A percentile compares a stretch with the other conserved stretches of the same genome.
These are phyloP conservation scores for Trichoderma orchidacearum DNA, from an alignment of 495 filamentous ascomycete genomes.

Conservation along the genomic window DNA sequence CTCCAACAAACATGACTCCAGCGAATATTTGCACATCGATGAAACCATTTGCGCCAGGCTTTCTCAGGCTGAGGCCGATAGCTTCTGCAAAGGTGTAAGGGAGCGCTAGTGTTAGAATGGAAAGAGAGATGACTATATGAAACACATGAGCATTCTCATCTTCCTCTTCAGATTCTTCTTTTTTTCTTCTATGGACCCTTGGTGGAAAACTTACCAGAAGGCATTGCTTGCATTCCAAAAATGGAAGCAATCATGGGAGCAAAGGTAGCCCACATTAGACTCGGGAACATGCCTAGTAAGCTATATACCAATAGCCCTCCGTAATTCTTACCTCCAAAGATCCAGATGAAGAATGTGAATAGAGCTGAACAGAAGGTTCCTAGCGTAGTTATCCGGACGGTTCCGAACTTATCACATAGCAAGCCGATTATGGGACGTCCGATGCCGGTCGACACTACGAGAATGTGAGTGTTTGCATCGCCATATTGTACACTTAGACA, in stretches of 20 bases:
- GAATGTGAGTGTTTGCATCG: neutral
- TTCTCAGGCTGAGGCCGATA: neutral
- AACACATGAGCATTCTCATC: neutral
- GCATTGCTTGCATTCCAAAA: neutral
- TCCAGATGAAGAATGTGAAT: conserved; percentile 50
- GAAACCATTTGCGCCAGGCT: neutral
- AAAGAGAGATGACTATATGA: neutral
- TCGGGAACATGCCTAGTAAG: neutral
- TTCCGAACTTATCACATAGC: conserved; percentile 44
- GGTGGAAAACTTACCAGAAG: neutral
- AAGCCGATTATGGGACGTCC: conserved; percentile 53
- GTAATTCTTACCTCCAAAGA: conserved; percentile 39
- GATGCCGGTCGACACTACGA: conserved; percentile 12
- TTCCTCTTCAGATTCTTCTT: neutral
- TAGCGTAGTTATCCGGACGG: conserved; percentile 45
- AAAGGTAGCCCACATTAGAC: neutral
- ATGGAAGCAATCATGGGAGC: neutral
- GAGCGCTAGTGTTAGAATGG: neutral
- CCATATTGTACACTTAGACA: neutral
- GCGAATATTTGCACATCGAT: neutral
- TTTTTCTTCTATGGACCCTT: too few species aligned
- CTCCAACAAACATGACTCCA: neutral
- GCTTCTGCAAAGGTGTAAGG: neutral
- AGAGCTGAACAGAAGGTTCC: conserved; percentile 6
- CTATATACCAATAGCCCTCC: conserved; percentile 51